Base-by-base conservation (phyloP, 176 grass and related monocot species). In the Chrysopogon serrulatus region DNA sequence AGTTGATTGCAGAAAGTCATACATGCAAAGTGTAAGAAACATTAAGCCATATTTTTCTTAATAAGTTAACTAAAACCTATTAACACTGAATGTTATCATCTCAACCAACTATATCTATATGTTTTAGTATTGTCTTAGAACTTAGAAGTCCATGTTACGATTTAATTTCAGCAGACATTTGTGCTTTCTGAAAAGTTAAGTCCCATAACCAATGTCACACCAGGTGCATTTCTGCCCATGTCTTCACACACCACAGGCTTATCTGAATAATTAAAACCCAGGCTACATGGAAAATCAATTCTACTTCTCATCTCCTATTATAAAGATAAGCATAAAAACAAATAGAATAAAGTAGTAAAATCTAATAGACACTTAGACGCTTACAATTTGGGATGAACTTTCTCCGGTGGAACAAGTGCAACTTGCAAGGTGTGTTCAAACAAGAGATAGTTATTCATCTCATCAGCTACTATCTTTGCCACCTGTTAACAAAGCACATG, bases 381-480 rank as follows among this genome's bases (percentile, higher is more conserved):
- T 83, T 94, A 98, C 96, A 98, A 26, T 84, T 94, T 94, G 47
- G 87, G 77, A 83, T 95, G 96, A 76, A 98, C 87, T 82, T 86
- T 89, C 78, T 95, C 91, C 0, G 63, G 89, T 2, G 87, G 87
- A 53, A 98, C 77, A 54, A 88, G 85, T 45, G 73, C n/a, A 87
- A 94, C 76, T 77, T 89, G 87, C 86, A 98, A 88, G 21, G 82
- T 94, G 57, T 92, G 93, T 82, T 98, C 96, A 82, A 95, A 98
- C 39, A 94, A 27, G 41, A 98, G 84, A 82, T 98, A 98, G 81
- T 96, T 96, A 76, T 98, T 88, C 68, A 96, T 96, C 86, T 95
- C 93, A 88, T 92, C 85, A 11, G 96, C 89, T 24, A 95, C 96
- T 78, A 98, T 85, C 73, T 95, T 94, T 3, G 93, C 91, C 40